Base-by-base conservation (phyloP, 2,329 filamentous ascomycete species). In the Epichloe typhina region DNA sequence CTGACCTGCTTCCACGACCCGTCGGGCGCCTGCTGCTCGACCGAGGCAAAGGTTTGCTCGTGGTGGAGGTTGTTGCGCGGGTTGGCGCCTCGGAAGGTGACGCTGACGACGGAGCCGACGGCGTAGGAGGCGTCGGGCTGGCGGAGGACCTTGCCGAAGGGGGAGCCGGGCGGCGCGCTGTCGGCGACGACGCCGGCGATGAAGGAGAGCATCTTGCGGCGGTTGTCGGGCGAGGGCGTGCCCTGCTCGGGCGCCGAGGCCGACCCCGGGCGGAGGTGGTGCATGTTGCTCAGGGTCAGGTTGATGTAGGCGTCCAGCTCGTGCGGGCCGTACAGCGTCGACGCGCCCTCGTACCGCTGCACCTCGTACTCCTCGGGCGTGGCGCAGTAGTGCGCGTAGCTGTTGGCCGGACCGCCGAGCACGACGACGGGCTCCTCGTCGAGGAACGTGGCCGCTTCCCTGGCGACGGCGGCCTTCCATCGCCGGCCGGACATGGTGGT, bases 291-390 rank as follows among this genome's bases (percentile, higher is more conserved):
- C n/a, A 89, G 72, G 0, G 88, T 90, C 42, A 91, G 73, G 65
- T 94, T 90, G 69, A 96, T 86, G 69, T 93, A 93, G 1, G 89
- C 91, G 37, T 85, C 80, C 11, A 96, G 76, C 0, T 88, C 87
- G 65, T 89, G 81, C 2, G 78, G 85, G 0, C 91, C 91, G 64
- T 86, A 93, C 2, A 97, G 79, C 0, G 91, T 97, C 6, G 86
- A 91, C 0, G 88, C 91, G n/a, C 90, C 91, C 69, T 97, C 91
- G 67, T 96, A 96, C 9, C 91, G 83, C 69, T 96, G 91, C 44
- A 93, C 73, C 12, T 71, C 69, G 64, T 93, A 94, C 65, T 95
- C 86, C 64, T 94, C 86, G 31, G 82, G 77, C 0, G 88, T 91
- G 1, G 83, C 67, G 52, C 88, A 80, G 65, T 91, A 91, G 66